A percentile compares a stretch with the other conserved stretches of the same genome.
Evolutionary conservation across 306 rosid species (phyloP).

Genomic region (Begonia peltatifolia): DNA sequence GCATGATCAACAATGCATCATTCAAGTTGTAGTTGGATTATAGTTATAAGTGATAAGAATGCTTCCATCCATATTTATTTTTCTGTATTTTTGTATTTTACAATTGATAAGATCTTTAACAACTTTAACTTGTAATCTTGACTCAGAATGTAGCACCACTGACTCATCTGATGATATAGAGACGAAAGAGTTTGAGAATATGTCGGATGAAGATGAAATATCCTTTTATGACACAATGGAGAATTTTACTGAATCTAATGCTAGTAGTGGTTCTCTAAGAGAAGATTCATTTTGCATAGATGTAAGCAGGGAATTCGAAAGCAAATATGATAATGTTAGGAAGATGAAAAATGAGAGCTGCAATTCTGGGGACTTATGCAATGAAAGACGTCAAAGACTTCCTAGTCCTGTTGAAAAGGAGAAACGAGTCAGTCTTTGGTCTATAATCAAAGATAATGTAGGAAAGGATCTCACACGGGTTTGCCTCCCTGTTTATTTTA

Average conservation of each 20-base stretch:
- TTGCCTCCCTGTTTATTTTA: conserved; percentile 95
- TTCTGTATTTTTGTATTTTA: no score
- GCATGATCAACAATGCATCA: no score
- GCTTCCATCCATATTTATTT: no score
- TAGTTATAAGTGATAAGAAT: no score
- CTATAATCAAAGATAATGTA: conserved; percentile 93
- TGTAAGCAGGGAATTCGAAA: conserved; percentile 16
- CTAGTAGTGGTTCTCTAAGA: conserved; percentile 25
- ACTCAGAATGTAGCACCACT: conserved; percentile 82
- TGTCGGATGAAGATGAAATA: conserved; percentile 75
- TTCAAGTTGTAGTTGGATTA: no score
- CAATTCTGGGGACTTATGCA: conserved; percentile 10
- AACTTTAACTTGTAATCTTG: no score
- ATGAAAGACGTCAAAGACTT: conserved; percentile 67
- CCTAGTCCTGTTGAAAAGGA: conserved; percentile 91
- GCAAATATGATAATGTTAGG: conserved; percentile 8
- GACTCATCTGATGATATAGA: conserved; percentile 88
- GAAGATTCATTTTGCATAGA: conserved; percentile 20
- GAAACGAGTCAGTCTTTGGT: conserved; percentile 96
- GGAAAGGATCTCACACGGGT: conserved; percentile 94
- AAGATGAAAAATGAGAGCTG: no score
- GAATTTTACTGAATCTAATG: conserved; percentile 44
- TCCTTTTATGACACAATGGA: conserved; percentile 61
- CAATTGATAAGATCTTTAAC: no score
- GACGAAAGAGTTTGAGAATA: conserved; percentile 80